These are phyloP conservation scores for Echites panduratus DNA, from an alignment of 257 asterid genomes.

Conservation along the genomic window DNA sequence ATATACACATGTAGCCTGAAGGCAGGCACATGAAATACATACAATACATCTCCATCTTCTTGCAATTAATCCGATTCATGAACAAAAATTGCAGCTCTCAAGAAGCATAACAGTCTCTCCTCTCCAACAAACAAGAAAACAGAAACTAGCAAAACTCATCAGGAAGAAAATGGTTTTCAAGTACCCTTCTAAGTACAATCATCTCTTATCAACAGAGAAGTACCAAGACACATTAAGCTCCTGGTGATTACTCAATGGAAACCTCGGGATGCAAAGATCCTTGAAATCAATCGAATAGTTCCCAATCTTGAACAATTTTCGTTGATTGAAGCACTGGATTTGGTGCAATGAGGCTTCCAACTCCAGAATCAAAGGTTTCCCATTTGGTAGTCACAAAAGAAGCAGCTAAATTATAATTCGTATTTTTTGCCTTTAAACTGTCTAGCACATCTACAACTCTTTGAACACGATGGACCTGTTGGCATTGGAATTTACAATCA, in stretches of 20 bases:
- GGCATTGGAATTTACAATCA: not conserved
- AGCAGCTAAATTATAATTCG: not conserved
- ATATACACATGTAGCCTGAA: too few species aligned
- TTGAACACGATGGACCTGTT: constrained; percentile 28
- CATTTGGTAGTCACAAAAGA: constrained; percentile 19
- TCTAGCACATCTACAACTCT: constrained; percentile 23
- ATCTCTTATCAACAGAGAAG: not conserved
- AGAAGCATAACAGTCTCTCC: not conserved
- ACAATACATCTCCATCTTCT: not conserved
- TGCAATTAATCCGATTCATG: not conserved
- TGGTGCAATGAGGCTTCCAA: constrained; percentile 24
- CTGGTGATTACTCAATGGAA: not conserved
- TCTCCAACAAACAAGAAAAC: not conserved
- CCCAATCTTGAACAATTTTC: constrained; percentile 18
- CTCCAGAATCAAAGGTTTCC: constrained; percentile 20
- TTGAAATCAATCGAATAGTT: constrained; percentile 13
- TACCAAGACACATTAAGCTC: too few species aligned
- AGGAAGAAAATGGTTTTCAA: not conserved
- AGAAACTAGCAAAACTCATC: not conserved
- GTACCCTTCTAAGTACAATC: not conserved
- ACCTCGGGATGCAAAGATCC: not conserved
- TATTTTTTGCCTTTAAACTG: constrained; percentile 19
- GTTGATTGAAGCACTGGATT: constrained; percentile 8
- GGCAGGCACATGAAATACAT: too few species aligned
- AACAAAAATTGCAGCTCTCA: not conserved